These are phyloP conservation scores for Clathrus columnatus DNA, from an alignment of 768 basidiomycete species.

Conservation along the genomic window DNA sequence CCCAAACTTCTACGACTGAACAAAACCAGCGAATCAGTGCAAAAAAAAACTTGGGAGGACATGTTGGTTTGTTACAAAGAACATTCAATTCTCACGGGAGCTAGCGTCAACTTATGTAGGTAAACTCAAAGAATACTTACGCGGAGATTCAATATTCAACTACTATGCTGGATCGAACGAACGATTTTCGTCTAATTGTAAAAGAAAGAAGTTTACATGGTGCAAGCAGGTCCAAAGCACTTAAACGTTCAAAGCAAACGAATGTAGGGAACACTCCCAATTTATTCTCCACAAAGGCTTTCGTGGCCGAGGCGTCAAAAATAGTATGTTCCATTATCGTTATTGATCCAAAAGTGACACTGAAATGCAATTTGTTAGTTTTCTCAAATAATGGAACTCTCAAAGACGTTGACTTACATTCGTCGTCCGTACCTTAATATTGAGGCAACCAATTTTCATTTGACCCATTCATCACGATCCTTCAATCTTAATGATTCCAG, in stretches of 20 bases:
- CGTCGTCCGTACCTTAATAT: constrained; percentile 84
- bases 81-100: too few species aligned
- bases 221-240: constrained; percentile 18
- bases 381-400: constrained; percentile 61
- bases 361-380: constrained; percentile 36
- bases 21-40: too few species aligned
- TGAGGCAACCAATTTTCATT: constrained; percentile 46
- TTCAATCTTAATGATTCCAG: constrained; percentile 44
- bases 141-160: constrained; percentile 18
- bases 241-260: constrained; percentile 24
- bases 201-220: constrained; percentile 33
- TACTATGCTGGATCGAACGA: constrained; percentile 52
- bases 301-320: constrained; percentile 65
- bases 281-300: constrained; percentile 47
- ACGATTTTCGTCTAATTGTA: constrained; percentile 48
- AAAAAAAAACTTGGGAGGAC: too few species aligned
- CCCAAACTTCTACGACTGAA: too few species aligned
- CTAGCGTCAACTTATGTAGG: too few species aligned
- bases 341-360: background rate
- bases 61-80: too few species aligned
- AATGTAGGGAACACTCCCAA: constrained; percentile 27
- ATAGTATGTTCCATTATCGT: constrained; percentile 40
- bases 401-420: constrained; percentile 63
- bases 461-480: constrained; percentile 39
- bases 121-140: too few species aligned